Base-by-base conservation (phyloP, 148 eudicot species). In the Silene latifolia region DNA sequence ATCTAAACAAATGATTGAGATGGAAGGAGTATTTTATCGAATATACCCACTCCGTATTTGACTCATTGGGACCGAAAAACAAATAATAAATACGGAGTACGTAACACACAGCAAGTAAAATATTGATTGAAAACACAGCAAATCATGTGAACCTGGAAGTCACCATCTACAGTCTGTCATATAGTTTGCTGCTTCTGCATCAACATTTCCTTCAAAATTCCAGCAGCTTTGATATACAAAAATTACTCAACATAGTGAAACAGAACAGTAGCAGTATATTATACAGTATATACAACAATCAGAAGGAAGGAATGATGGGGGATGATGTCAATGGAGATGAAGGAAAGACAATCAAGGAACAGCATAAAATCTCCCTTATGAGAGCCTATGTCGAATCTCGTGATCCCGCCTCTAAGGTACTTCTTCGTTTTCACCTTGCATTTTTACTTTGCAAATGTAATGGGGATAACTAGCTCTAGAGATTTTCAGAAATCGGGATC, bases 361-460 rank as follows among this genome's bases (percentile, higher is more conserved):
- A 66, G 25, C 80, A 78, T 19, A 92, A 74, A 73, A 25, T 92
- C 35, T 21, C 63, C 8, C 88, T 79, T 57, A 75, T 88, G 88
- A 82, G 93, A 78, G 80, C 86, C 77, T 69, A 51, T 62, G 87
- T 90, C 39, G 86, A 90, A 75, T 76, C 62, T 42, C 81, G 79
- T 60, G 97, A 88, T 76, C 89, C 97, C 17, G 79, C 90, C 60
- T 72, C 84, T 72, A 87, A 89, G 90, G 96, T 90, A 25, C 53
- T 19, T 68, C 17, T 13, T 48, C 59, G 70, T 65, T 57, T 56
- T 54, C 32, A 48, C 20, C 65, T 20, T 32, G 42, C 23, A 18
- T n/a, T 59, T 25, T 11, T 32, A 2, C 39, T 67, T 19, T n/a
- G 15, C 29, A 27, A 27, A 27, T 27, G 29, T 27, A 2, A 27